These are phyloP conservation scores for Tanacetum coccineum DNA, from an alignment of 129 eudicot species.

Conservation along the genomic window DNA sequence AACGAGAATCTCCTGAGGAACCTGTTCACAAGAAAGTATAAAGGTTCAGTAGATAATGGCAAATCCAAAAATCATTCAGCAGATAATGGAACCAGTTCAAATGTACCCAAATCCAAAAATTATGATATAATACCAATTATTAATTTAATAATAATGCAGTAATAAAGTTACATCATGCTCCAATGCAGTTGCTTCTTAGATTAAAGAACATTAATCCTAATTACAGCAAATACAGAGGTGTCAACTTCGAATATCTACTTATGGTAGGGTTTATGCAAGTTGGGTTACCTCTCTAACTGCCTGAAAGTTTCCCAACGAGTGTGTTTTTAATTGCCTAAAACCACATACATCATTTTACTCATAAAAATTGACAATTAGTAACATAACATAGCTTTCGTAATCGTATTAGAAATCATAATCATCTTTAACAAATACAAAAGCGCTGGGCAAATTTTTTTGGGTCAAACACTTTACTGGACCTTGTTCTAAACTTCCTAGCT, in stretches of 20 bases:
- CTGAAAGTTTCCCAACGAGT: neutral
- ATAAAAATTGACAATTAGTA: no score
- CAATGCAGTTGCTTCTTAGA: neutral
- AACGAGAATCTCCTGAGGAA: conserved; percentile 87
- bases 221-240: neutral
- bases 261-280: neutral
- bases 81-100: no score
- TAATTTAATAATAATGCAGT: conserved; percentile 3
- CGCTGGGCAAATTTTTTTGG: no score
- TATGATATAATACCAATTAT: neutral
- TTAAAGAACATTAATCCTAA: neutral
- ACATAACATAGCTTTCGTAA: no score
- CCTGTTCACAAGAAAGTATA: conserved; percentile 41
- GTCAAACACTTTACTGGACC: no score
- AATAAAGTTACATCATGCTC: conserved; percentile 4
- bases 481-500: no score
- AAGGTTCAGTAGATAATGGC: neutral
- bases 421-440: no score
- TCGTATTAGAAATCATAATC: no score
- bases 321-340: conserved; percentile 1
- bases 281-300: neutral
- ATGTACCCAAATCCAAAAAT: no score
- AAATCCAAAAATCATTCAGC: neutral
- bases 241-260: no score
- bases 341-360: neutral